Evolutionary conservation across 768 basidiomycete genomes (phyloP).

Genomic region (Psilocybe cubensis): DNA sequence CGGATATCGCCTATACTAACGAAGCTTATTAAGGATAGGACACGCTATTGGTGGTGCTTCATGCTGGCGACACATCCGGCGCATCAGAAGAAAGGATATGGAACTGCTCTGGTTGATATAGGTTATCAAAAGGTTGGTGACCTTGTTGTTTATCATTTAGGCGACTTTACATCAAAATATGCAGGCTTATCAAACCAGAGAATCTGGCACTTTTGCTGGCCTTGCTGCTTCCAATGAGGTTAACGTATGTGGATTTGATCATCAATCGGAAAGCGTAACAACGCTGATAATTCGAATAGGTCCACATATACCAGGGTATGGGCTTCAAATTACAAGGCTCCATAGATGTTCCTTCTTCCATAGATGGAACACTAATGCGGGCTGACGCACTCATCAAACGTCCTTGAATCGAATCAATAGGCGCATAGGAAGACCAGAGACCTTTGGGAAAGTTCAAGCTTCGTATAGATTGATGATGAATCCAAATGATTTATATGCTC

Average conservation of each 20-base stretch:
- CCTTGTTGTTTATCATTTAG: neutral
- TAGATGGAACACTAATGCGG: neutral
- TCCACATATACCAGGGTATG: neutral
- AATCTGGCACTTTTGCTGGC: neutral
- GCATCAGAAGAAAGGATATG: neutral
- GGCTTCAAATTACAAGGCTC: constrained; percentile 1
- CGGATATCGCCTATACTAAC: neutral
- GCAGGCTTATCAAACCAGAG: neutral
- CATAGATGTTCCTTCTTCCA: neutral
- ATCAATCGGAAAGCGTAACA: neutral
- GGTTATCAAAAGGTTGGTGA: neutral
- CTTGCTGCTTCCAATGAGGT: neutral
- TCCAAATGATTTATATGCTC: no score
- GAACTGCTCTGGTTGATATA: neutral
- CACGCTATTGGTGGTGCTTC: neutral
- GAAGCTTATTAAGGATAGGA: neutral
- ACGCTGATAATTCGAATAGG: neutral
- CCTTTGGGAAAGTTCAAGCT: neutral
- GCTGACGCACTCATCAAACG: neutral
- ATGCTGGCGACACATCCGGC: neutral
- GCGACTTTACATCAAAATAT: neutral
- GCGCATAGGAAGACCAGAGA: neutral
- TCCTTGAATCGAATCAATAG: neutral
- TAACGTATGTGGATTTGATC: neutral
- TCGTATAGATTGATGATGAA: neutral